Evolutionary conservation across 345 rosid genomes (phyloP).

Genomic region (Corchorus olitorius): DNA sequence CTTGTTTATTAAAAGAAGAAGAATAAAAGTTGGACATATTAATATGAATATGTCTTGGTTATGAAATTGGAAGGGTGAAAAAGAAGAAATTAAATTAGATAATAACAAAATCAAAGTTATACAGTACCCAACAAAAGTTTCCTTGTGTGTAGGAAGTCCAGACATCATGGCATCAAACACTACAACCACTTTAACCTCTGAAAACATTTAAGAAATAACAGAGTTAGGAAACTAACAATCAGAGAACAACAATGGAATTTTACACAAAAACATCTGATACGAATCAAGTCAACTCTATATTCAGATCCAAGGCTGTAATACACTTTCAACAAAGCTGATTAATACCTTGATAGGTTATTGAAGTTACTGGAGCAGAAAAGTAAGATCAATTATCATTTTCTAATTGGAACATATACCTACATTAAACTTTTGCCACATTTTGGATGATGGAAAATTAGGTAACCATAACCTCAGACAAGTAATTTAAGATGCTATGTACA

Average conservation of each 20-base stretch:
- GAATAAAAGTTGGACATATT: neutral
- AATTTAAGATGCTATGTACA: conserved; percentile 15
- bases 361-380: neutral
- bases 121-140: conserved; percentile 69
- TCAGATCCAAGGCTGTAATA: neutral
- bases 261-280: conserved; percentile 2
- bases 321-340: neutral
- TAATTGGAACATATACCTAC: neutral
- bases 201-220: conserved; percentile 27
- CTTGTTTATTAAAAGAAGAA: no score
- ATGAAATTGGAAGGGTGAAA: neutral
- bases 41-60: neutral
- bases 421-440: neutral
- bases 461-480: neutral
- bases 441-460: neutral
- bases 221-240: conserved; percentile 15
- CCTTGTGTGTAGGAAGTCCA: conserved; percentile 88
- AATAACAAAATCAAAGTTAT: neutral
- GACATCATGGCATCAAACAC: conserved; percentile 97
- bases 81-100: neutral
- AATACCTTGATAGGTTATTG: neutral
- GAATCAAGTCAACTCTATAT: conserved; percentile 6
- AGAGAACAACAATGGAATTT: neutral
- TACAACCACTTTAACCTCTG: conserved; percentile 94
- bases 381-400: neutral